Evolutionary conservation across 2,329 filamentous ascomycete genomes (phyloP).

Genomic region (Myriosclerotinia curreyana): DNA sequence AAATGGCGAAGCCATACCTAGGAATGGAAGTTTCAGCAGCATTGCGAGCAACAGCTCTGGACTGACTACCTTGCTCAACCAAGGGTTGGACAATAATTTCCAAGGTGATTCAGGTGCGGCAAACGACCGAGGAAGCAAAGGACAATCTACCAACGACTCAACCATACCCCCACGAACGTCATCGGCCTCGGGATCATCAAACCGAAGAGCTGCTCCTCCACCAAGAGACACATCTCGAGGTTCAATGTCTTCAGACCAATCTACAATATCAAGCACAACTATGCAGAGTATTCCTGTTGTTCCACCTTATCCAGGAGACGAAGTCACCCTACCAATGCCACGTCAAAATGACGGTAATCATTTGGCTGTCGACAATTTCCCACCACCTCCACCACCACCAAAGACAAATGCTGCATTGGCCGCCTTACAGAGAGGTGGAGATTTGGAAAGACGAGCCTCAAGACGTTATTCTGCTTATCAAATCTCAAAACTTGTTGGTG

Average conservation of each 20-base stretch:
- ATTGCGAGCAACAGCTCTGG: constrained; percentile 56
- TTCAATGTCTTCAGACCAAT: constrained; percentile 57
- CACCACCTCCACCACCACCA: constrained; percentile 74
- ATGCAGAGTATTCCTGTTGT: constrained; percentile 75
- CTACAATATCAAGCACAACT: constrained; percentile 68
- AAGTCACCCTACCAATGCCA: constrained; percentile 48
- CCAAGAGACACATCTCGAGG: constrained; percentile 51
- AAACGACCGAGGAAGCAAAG: constrained; percentile 29
- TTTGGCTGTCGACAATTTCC: constrained; percentile 57
- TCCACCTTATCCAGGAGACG: constrained; percentile 66
- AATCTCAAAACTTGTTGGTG: constrained; percentile 88
- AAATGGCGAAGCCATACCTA: constrained; percentile 34
- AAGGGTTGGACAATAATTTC: constrained; percentile 44
- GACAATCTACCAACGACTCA: constrained; percentile 35
- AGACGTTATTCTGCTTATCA: constrained; percentile 94
- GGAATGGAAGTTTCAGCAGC: constrained; percentile 57
- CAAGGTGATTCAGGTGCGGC: constrained; percentile 26
- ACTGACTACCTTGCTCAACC: constrained; percentile 57
- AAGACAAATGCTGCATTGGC: constrained; percentile 87
- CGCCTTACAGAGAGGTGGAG: constrained; percentile 85
- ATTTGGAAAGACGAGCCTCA: constrained; percentile 88
- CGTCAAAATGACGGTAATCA: constrained; percentile 45
- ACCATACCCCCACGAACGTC: constrained; percentile 48
- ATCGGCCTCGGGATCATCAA: constrained; percentile 30
- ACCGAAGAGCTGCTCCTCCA: constrained; percentile 32